Percentiles rank a stretch among this genome's conserved stretches.
Evolutionary conservation across 768 basidiomycete genomes (phyloP).

Genomic region (Mycena metata): DNA sequence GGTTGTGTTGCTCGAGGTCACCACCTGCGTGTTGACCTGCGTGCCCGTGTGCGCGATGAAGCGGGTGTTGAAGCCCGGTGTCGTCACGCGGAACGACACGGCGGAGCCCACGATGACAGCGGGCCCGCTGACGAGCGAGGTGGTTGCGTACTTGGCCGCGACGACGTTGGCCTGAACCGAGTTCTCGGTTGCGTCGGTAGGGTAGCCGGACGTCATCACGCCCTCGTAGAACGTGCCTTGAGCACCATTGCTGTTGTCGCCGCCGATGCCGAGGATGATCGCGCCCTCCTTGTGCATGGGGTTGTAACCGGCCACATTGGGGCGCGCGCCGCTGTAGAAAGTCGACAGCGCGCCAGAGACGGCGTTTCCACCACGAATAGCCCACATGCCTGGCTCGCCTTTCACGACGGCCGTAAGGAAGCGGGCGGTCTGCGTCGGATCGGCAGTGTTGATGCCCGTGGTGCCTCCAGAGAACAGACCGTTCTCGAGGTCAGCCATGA

Average conservation of each 20-base stretch:
- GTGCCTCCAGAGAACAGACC: slow-evolving; percentile 2
- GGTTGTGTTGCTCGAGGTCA: too few species aligned
- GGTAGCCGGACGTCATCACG: slow-evolving; percentile 18
- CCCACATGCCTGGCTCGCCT: slow-evolving; percentile 5
- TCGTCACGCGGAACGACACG: too few species aligned
- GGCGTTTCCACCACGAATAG: slow-evolving; percentile 12
- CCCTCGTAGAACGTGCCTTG: slow-evolving; percentile 2
- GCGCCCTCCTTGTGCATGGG: slow-evolving; percentile 36
- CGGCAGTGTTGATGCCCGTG: neutral
- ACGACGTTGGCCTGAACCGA: slow-evolving; percentile 29
- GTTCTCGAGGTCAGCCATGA: slow-evolving; percentile 18
- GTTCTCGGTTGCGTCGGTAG: slow-evolving; percentile 27
- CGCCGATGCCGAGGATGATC: slow-evolving; percentile 21
- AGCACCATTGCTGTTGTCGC: slow-evolving; percentile 16
- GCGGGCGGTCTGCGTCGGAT: slow-evolving; percentile 19
- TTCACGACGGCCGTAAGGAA: slow-evolving; percentile 33
- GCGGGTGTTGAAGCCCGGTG: too few species aligned
- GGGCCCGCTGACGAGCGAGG: neutral
- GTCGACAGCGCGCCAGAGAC: slow-evolving; percentile 14
- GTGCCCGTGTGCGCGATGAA: too few species aligned
- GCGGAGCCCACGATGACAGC: slow-evolving; percentile 17
- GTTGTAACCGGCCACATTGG: slow-evolving; percentile 27
- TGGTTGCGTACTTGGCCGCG: neutral
- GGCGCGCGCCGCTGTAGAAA: slow-evolving; percentile 27
- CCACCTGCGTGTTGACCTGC: too few species aligned